These are phyloP conservation scores for Colletotrichum australisinense DNA, from an alignment of 2,329 filamentous ascomycete genomes.

Conservation along the genomic window DNA sequence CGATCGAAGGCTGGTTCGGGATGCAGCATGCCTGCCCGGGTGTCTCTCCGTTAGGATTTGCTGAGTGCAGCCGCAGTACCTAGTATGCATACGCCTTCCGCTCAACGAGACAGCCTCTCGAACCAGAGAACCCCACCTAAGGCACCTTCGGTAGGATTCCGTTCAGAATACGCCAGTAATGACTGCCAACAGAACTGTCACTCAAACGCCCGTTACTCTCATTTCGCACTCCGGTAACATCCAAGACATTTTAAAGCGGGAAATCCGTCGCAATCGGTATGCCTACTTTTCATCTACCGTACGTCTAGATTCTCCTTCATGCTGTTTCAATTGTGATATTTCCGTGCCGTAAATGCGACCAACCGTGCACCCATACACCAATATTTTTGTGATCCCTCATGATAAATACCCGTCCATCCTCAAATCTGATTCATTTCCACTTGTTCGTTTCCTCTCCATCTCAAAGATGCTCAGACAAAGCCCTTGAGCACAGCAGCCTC, in stretches of 20 bases:
- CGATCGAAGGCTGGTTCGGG: background rate
- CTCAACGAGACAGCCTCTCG: background rate
- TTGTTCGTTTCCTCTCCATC: background rate
- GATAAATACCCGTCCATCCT: too few species aligned
- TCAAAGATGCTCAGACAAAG: constrained; percentile 65
- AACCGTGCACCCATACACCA: constrained; percentile 3
- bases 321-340: constrained; percentile 20
- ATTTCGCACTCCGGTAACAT: too few species aligned
- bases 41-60: background rate
- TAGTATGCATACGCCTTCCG: background rate
- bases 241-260: too few species aligned
- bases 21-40: background rate
- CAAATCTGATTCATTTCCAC: background rate
- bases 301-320: background rate
- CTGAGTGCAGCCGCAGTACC: background rate
- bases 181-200: background rate
- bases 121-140: too few species aligned
- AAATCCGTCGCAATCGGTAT: background rate
- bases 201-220: background rate
- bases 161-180: background rate
- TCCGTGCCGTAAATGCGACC: constrained; percentile 7
- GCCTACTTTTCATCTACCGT: background rate
- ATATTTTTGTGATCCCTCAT: background rate
- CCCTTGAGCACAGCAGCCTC: constrained; percentile 94
- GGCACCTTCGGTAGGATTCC: background rate